Conservation (phyloP, 768 basidiomycete species). For the Tricholoma matsutake region DNA sequence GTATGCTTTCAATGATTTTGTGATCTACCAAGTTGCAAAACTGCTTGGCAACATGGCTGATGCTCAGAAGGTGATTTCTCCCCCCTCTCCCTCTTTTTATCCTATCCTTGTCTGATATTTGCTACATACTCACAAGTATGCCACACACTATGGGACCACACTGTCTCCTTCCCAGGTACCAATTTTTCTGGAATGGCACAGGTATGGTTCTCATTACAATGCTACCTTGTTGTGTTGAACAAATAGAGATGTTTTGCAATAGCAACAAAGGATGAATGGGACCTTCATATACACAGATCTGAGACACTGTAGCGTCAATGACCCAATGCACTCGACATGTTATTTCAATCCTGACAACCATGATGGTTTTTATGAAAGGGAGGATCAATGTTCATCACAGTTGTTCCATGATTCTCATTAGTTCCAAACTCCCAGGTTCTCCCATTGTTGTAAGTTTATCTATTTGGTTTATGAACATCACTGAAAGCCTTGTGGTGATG, state of each 20-base stretch:
- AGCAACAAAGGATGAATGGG: constrained; percentile 53
- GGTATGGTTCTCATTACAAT: not conserved
- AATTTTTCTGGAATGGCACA: constrained; percentile 59
- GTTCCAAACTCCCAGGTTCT: constrained; percentile 22
- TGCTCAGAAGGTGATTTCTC: constrained; percentile 44
- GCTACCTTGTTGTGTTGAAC: not conserved
- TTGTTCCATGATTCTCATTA: not conserved
- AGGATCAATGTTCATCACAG: not conserved
- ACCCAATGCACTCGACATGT: constrained; percentile 54
- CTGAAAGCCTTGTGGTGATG: not conserved
- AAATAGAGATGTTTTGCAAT: not conserved
- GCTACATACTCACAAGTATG: constrained; percentile 36
- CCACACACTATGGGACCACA: constrained; percentile 55
- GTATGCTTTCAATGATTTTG: constrained; percentile 65
- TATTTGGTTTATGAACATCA: not conserved
- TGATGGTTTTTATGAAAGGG: constrained; percentile 65
- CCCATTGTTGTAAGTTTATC: constrained; percentile 46
- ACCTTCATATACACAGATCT: constrained; percentile 65
- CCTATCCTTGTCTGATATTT: not conserved
- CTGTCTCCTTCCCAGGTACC: constrained; percentile 46
- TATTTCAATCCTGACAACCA: constrained; percentile 52
- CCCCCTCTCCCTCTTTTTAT: not conserved
- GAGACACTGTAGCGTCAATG: constrained; percentile 62
- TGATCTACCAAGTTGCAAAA: constrained; percentile 62
- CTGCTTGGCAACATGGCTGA: constrained; percentile 48